A percentile compares a stretch with the other conserved stretches of the same genome.
phyloP scores from a whole-genome alignment of 148 eudicot species.

The Camellia sinensis region DNA sequence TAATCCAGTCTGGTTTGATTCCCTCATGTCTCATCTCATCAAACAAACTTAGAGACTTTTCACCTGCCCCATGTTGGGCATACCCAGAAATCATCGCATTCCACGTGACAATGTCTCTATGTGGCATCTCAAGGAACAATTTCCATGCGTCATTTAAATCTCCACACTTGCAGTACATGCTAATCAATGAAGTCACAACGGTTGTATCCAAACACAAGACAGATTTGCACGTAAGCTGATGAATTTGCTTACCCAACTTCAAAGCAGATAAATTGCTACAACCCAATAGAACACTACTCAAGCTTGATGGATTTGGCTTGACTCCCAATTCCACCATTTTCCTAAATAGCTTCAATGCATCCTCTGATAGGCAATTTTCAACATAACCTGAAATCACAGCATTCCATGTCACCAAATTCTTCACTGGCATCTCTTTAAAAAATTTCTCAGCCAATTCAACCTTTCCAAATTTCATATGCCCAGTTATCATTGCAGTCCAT shows the following conservation, averaged over 20 bases:
- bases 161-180: conserved; percentile 85
- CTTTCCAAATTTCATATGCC: conserved; percentile 59
- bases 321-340: conserved; percentile 44
- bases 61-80: conserved; percentile 62
- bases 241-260: conserved; percentile 65
- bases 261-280: conserved; percentile 73
- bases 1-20: conserved; percentile 62
- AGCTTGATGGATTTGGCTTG: conserved; percentile 45
- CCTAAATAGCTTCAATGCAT: conserved; percentile 56
- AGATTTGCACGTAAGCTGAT: conserved; percentile 52
- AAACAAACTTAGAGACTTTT: conserved; percentile 54
- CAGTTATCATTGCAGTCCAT: conserved; percentile 60
- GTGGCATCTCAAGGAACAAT: conserved; percentile 50
- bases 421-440: conserved; percentile 42
- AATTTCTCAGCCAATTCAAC: conserved; percentile 57
- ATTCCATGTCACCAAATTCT: conserved; percentile 67
- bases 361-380: conserved; percentile 52
- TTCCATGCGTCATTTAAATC: conserved; percentile 52
- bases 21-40: conserved; percentile 45
- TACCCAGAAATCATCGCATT: conserved; percentile 77
- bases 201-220: conserved; percentile 49
- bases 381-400: conserved; percentile 79
- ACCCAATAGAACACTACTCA: conserved; percentile 61
- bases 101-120: conserved; percentile 65
- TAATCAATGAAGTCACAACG: conserved; percentile 66